Evolutionary conservation across 108 stramenopile genomes (phyloP), one percentile per base, ranked within the genome.

Genomic region (Phaeodactylum tricornutum): DNA sequence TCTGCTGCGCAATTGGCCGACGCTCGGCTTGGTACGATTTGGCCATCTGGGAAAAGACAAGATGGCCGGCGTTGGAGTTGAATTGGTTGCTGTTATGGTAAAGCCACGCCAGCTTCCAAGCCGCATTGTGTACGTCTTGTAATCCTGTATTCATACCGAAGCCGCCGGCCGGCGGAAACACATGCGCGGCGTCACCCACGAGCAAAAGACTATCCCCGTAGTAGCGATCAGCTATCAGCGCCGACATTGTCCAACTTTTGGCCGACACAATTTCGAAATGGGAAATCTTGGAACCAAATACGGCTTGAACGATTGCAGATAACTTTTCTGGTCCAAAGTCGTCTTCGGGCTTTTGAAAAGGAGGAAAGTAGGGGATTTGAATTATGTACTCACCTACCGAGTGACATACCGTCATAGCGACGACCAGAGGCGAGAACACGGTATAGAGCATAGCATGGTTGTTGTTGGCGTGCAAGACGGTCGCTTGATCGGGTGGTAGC

Each of bases 91-190:
- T 26, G 9, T 22, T 17, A 29, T 42, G 47, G 26, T 55, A 19
- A 20, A 68, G 29, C 9, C 44, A 14, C 26, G 81, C 71, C 20
- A 94, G 38, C 48, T 84, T 75, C 96, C 96, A 97, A 0, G 93
- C 93, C 54, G 96, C 39, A 33, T 88, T 85, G 47, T 80, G 72
- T 0, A 61, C 93, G 61, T 97, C 96, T 58, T 97, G 90, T 15
- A 97, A 35, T 1, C 96, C 96, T 0, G 94, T 93, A 62, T 97
- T 97, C 87, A 97, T 92, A 15, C 96, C 96, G 61, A 95, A 83
- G n/a, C 89, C 94, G 27, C 94, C 96, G 0, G 96, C 94, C 0
- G 96, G 96, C 7, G 96, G 94, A 58, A 95, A 97, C 8, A 81
- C 81, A 66, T 97, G 96, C 1, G 94, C 94, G 5, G 94, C 85